Conservation (phyloP, 305 asterid species). For the Fraxinus paxiana region DNA sequence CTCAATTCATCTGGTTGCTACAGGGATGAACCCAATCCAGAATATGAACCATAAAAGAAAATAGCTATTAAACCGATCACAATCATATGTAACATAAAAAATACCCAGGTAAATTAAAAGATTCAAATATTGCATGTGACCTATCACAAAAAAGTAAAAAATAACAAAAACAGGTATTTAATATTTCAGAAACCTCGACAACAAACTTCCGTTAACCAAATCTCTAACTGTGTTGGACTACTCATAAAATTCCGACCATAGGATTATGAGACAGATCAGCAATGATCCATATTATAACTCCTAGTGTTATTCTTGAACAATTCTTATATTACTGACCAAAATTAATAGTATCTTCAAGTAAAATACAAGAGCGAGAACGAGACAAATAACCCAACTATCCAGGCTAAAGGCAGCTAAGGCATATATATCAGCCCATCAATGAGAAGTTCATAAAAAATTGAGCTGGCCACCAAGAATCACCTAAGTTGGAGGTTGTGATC, state of each 20-base stretch:
- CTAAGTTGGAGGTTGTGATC: conserved; percentile 80
- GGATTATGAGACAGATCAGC: conserved; percentile 5
- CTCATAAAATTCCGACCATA: not conserved
- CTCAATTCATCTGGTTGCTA: not conserved
- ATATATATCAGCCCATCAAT: conserved; percentile 19
- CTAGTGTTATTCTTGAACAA: not conserved
- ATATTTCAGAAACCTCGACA: conserved; percentile 8
- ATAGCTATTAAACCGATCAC: not conserved
- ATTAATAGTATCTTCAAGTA: conserved; percentile 3
- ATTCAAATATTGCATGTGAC: not conserved
- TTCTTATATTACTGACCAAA: conserved; percentile 5
- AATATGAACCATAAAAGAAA: not conserved
- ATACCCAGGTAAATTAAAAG: not conserved
- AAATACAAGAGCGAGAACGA: conserved; percentile 7
- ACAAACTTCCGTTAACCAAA: conserved; percentile 1
- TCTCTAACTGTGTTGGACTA: conserved; percentile 3
- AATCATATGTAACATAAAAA: not conserved
- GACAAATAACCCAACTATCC: conserved; percentile 17
- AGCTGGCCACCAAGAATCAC: conserved; percentile 43
- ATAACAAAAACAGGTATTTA: not conserved
- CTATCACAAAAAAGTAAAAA: not conserved
- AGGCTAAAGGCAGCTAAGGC: conserved; percentile 9
- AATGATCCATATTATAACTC: conserved; percentile 1
- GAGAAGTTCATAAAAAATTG: conserved; percentile 14
- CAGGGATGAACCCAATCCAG: not conserved